phyloP scores from a whole-genome alignment of 2,329 filamentous ascomycete genomes.

The Neocatenulostroma microsporum region DNA sequence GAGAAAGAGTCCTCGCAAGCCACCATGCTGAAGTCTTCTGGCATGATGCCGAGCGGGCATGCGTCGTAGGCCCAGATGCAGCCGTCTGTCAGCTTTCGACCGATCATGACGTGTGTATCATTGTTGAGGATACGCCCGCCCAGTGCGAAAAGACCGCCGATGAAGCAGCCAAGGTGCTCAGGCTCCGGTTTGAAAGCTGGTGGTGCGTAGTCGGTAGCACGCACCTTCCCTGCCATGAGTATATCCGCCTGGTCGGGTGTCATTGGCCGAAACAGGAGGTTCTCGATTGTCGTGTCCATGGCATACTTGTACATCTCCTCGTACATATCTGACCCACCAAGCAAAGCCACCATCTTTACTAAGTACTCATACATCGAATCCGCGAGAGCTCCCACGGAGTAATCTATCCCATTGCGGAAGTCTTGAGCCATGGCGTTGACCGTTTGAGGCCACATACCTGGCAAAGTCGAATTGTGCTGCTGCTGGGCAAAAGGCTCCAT shows the following conservation, averaged over 20 bases:
- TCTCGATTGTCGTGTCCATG: slow-evolving; percentile 35
- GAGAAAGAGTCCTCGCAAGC: slow-evolving; percentile 35
- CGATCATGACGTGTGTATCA: slow-evolving; percentile 48
- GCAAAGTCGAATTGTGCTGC: slow-evolving; percentile 36
- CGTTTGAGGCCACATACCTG: slow-evolving; percentile 43
- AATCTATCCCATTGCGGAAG: slow-evolving; percentile 34
- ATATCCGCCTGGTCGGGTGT: slow-evolving; percentile 40
- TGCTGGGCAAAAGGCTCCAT: slow-evolving; percentile 35
- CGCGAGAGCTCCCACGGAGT: slow-evolving; percentile 31
- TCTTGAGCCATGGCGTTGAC: slow-evolving; percentile 35
- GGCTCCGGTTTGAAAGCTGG: slow-evolving; percentile 41
- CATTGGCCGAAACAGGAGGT: slow-evolving; percentile 45
- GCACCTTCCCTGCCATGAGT: slow-evolving; percentile 39
- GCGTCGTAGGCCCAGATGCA: slow-evolving; percentile 57
- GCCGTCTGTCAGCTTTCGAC: slow-evolving; percentile 50
- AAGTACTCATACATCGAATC: slow-evolving; percentile 37
- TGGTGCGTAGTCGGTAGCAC: slow-evolving; percentile 14
- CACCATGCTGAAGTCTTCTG: slow-evolving; percentile 49
- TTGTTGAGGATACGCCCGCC: slow-evolving; percentile 51
- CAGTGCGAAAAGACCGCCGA: slow-evolving; percentile 55
- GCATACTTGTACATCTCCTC: slow-evolving; percentile 50
- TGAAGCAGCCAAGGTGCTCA: slow-evolving; percentile 53
- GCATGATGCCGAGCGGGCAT: slow-evolving; percentile 53
- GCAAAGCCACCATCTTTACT: slow-evolving; percentile 41
- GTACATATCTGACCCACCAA: slow-evolving; percentile 42